Conservation (phyloP, 78 protist species). For the Andalucia godoyi region DNA sequence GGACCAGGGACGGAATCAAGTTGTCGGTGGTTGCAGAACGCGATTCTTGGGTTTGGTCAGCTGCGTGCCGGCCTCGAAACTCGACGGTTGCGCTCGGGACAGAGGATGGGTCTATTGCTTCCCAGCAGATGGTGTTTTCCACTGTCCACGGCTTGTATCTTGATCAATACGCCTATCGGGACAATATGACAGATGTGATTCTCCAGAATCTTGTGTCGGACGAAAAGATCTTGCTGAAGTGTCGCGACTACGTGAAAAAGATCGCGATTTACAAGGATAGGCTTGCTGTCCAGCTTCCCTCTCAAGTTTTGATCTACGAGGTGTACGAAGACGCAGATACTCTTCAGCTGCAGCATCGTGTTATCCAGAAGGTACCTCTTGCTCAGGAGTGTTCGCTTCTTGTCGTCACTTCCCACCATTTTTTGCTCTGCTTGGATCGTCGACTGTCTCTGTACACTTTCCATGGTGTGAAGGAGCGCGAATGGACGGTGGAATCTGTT, state of each 20-base stretch:
- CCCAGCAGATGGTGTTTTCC: conserved; percentile 21
- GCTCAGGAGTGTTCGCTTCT: conserved; percentile 44
- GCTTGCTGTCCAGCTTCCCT: conserved; percentile 57
- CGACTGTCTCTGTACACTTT: conserved; percentile 16
- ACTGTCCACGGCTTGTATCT: conserved; percentile 65
- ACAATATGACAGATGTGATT: conserved; percentile 56
- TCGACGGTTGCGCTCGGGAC: conserved; percentile 21
- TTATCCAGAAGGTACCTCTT: conserved; percentile 1
- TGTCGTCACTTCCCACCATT: conserved; percentile 24
- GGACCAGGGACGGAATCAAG: conserved; percentile 32
- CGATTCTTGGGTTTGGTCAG: conserved; percentile 51
- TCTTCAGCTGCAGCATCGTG: neutral
- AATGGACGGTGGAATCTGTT: conserved; percentile 51
- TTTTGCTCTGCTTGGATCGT: conserved; percentile 34
- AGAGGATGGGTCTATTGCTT: conserved; percentile 37
- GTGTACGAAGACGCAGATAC: neutral
- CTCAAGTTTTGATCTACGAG: conserved; percentile 32
- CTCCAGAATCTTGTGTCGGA: conserved; percentile 50
- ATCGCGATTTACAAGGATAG: conserved; percentile 53
- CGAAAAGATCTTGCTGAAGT: conserved; percentile 18
- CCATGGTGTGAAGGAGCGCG: conserved; percentile 20
- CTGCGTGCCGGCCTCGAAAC: conserved; percentile 20
- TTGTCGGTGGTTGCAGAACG: conserved; percentile 24
- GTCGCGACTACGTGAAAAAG: conserved; percentile 48
- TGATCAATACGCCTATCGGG: conserved; percentile 56